phyloP scores from a whole-genome alignment of 768 basidiomycete genomes.

The Leccinum incarnatum region DNA sequence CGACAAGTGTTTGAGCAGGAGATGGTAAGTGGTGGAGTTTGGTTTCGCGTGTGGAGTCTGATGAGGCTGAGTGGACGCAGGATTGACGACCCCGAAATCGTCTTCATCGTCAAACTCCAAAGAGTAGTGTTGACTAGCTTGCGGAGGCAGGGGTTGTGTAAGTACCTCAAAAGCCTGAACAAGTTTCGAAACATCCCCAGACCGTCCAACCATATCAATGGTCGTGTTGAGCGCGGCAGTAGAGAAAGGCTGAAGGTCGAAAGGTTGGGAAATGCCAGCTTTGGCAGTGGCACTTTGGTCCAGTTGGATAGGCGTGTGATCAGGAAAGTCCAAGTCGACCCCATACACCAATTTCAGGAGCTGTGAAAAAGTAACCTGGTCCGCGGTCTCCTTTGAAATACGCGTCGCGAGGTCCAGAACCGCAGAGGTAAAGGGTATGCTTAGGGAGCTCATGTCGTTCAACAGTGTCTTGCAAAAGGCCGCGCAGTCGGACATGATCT shows the following conservation, averaged over 20 bases:
- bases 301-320: slow-evolving; percentile 47
- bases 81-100: slow-evolving; percentile 45
- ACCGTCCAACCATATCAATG: slow-evolving; percentile 64
- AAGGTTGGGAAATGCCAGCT: slow-evolving; percentile 11
- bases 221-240: slow-evolving; percentile 70
- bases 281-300: slow-evolving; percentile 4
- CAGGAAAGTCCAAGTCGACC: slow-evolving; percentile 73
- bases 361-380: slow-evolving; percentile 52
- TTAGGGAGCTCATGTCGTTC: slow-evolving; percentile 51
- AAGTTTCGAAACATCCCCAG: slow-evolving; percentile 60
- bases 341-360: slow-evolving; percentile 71
- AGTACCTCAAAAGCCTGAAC: slow-evolving; percentile 77
- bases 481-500: slow-evolving; percentile 42
- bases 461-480: slow-evolving; percentile 50
- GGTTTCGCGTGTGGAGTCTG: slow-evolving; percentile 47
- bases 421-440: slow-evolving; percentile 51
- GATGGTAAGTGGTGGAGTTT: slow-evolving; percentile 65
- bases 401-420: slow-evolving; percentile 68
- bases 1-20: slow-evolving; percentile 59
- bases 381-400: slow-evolving; percentile 61
- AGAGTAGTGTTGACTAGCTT: slow-evolving; percentile 42
- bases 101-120: slow-evolving; percentile 66
- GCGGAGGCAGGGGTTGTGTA: slow-evolving; percentile 63
- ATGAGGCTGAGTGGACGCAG: slow-evolving; percentile 35
- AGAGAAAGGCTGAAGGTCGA: slow-evolving; percentile 49